Evolutionary conservation across 108 stramenopile species (phyloP).

Genomic region (Nitzschia sp.): DNA sequence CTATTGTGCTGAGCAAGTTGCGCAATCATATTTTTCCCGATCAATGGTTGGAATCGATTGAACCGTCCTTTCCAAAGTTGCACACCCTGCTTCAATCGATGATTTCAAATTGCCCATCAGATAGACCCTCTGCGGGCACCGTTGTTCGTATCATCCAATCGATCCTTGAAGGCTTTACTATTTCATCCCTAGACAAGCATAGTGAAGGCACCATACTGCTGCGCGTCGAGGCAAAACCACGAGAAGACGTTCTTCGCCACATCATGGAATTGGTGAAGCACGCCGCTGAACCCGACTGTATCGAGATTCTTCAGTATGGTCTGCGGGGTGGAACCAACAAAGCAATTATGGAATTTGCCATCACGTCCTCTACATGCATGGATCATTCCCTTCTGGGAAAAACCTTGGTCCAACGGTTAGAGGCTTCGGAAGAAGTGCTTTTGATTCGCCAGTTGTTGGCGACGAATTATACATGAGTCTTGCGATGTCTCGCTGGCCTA

Average conservation of each 20-base stretch:
- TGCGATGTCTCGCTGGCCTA: neutral
- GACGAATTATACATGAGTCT: slow-evolving; percentile 21
- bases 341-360: slow-evolving; percentile 51
- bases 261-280: slow-evolving; percentile 61
- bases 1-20: slow-evolving; percentile 43
- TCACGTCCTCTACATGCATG: slow-evolving; percentile 21
- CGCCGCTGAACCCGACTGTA: slow-evolving; percentile 33
- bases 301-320: slow-evolving; percentile 79
- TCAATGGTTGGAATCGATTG: slow-evolving; percentile 52
- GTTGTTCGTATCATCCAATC: slow-evolving; percentile 60
- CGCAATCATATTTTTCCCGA: slow-evolving; percentile 57
- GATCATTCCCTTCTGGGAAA: slow-evolving; percentile 16
- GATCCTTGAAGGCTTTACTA: slow-evolving; percentile 67
- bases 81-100: slow-evolving; percentile 65
- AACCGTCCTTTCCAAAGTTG: slow-evolving; percentile 53
- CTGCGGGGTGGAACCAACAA: slow-evolving; percentile 46
- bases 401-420: slow-evolving; percentile 13
- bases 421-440: slow-evolving; percentile 19
- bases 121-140: slow-evolving; percentile 60
- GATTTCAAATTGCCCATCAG: slow-evolving; percentile 56
- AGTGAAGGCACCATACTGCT: slow-evolving; percentile 62
- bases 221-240: slow-evolving; percentile 67
- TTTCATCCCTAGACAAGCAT: slow-evolving; percentile 61
- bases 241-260: slow-evolving; percentile 58
- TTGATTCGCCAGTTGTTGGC: slow-evolving; percentile 36